Evolutionary conservation across 192 early-diverging fungal species (phyloP).

Genomic region (Rhizophagus clarus): DNA sequence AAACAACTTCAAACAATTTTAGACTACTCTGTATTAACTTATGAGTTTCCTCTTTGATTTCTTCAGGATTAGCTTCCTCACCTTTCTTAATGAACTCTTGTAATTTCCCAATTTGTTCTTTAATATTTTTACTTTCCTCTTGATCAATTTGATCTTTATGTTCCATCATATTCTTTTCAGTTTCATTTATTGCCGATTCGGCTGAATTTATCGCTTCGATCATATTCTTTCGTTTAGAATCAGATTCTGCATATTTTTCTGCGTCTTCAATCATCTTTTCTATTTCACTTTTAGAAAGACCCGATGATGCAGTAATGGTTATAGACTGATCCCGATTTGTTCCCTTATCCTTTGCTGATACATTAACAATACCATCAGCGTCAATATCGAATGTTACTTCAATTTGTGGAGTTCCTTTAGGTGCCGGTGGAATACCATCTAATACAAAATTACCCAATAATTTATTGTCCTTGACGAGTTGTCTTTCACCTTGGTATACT

Average conservation of each 20-base stretch:
- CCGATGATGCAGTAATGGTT: conserved; percentile 94
- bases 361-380: conserved; percentile 99
- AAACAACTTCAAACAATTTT: conserved; percentile 97
- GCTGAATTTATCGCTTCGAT: conserved; percentile 96
- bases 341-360: conserved; percentile 94
- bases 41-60: conserved; percentile 85
- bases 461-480: conserved; percentile 97
- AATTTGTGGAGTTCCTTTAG: conserved; percentile 96
- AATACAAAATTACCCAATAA: conserved; percentile 97
- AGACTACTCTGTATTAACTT: conserved; percentile 86
- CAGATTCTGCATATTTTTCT: conserved; percentile 88
- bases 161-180: conserved; percentile 93
- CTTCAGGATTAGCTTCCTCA: conserved; percentile 66
- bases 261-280: conserved; percentile 96
- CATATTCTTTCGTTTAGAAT: conserved; percentile 87
- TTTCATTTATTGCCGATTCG: conserved; percentile 87
- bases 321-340: conserved; percentile 95
- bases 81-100: conserved; percentile 75
- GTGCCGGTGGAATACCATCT: conserved; percentile 89
- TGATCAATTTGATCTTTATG: conserved; percentile 96
- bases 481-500: conserved; percentile 99
- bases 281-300: conserved; percentile 90
- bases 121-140: conserved; percentile 86
- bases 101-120: conserved; percentile 76
- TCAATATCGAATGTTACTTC: conserved; percentile 99